Percentiles rank a stretch among this genome's conserved stretches.
Conservation (phyloP, 2,329 filamentous ascomycete species). For the Cladosporium sp. region DNA sequence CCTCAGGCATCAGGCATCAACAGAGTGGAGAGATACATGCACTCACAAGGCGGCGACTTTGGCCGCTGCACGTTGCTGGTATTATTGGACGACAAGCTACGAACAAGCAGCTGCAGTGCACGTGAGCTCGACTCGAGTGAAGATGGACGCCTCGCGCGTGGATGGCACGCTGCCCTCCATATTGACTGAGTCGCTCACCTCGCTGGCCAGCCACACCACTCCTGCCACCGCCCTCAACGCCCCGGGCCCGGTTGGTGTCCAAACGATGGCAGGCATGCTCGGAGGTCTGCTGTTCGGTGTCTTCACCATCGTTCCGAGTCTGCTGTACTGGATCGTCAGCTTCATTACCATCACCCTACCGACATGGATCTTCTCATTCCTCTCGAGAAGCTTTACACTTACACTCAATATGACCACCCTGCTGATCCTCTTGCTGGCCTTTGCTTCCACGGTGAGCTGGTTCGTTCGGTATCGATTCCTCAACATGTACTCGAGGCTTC, state of each 20-base stretch:
- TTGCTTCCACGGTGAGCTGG: conserved; percentile 88
- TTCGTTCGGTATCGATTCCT: conserved; percentile 92
- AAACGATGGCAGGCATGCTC: conserved; percentile 33
- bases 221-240: conserved; percentile 1
- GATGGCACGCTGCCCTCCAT: conserved; percentile 9
- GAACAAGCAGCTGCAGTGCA: not conserved
- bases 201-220: conserved; percentile 3
- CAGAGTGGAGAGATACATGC: not conserved
- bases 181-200: conserved; percentile 11
- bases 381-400: conserved; percentile 91
- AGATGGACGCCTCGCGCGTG: conserved; percentile 15
- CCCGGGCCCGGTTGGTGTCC: not conserved
- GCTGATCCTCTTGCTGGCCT: conserved; percentile 73
- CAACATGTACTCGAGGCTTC: conserved; percentile 93
- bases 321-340: conserved; percentile 76
- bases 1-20: conserved; percentile 5
- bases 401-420: conserved; percentile 98
- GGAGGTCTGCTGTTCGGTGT: conserved; percentile 36
- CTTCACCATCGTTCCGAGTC: conserved; percentile 53
- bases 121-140: conserved; percentile 6
- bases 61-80: conserved; percentile 10
- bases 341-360: conserved; percentile 87
- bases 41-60: not conserved
- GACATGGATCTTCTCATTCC: conserved; percentile 82
- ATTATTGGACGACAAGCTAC: conserved; percentile 15